Percentiles rank a stretch among this genome's conserved stretches.
These are phyloP conservation scores for Wickerhamiella azyma DNA, from an alignment of 805 yeast species.

Conservation along the genomic window DNA sequence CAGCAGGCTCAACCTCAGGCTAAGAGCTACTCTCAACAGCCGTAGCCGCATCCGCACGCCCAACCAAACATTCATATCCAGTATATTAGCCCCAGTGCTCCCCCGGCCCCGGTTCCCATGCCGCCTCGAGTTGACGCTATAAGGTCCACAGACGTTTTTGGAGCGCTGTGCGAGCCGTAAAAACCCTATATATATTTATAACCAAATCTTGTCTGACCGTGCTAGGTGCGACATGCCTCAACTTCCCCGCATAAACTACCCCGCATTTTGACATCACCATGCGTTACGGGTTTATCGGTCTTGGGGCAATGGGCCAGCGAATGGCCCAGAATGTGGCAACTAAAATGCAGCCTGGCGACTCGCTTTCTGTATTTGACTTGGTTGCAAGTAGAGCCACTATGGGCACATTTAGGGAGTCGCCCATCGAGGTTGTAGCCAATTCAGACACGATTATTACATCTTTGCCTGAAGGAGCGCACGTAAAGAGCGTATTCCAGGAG, in stretches of 20 bases:
- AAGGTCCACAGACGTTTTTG: too few relatives aligned
- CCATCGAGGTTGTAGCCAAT: conserved; percentile 18
- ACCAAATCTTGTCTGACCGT: too few relatives aligned
- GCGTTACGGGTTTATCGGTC: conserved; percentile 39
- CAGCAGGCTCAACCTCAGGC: too few relatives aligned
- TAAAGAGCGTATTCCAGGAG: conserved; percentile 29
- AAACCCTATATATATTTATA: too few relatives aligned
- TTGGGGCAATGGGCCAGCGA: conserved; percentile 42
- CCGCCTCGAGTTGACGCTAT: too few relatives aligned
- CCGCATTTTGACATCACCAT: background rate
- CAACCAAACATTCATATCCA: too few relatives aligned
- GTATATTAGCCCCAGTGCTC: too few relatives aligned
- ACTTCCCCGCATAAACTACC: conserved; percentile 2
- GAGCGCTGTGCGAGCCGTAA: too few relatives aligned
- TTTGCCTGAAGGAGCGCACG: conserved; percentile 44
- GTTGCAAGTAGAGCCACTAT: conserved; percentile 20
- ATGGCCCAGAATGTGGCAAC: conserved; percentile 39
- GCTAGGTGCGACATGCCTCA: background rate
- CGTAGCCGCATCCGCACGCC: too few relatives aligned
- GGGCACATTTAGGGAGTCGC: conserved; percentile 15
- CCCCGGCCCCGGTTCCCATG: too few relatives aligned
- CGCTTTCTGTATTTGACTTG: conserved; percentile 34
- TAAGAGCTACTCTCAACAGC: too few relatives aligned
- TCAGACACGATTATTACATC: conserved; percentile 32
- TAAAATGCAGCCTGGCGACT: conserved; percentile 28